Evolutionary conservation across 2,329 filamentous ascomycete genomes (phyloP), one percentile per base, ranked within the genome.

Genomic region (Aureobasidium leucospermi): DNA sequence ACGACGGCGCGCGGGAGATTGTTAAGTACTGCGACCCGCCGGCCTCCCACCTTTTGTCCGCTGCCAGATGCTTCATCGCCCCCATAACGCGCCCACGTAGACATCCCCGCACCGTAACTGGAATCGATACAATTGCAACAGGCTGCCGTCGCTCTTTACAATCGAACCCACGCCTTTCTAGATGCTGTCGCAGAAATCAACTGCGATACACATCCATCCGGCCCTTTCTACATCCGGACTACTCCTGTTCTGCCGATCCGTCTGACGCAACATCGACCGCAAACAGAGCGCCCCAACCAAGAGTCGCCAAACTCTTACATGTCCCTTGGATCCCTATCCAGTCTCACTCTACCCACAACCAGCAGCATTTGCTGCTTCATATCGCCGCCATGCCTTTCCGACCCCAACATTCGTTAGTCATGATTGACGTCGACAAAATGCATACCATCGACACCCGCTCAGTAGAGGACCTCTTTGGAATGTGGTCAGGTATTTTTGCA

Each of bases 391-490:
- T 97, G 93, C 90, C 90, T 77, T 85, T 89, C 71, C 83, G 84
- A 76, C 81, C 96, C 75, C 85, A 89, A 74, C 87, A 88, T 62
- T 89, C 93, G 69, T 89, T 97, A 72, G 81, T 97, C 70, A 91
- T 90, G 63, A 89, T 97, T 73, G 91, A 96, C 78, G 86, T 90
- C 65, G 89, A 87, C 71, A 88, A 93, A 67, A 92, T 99, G 73
- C 89, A 94, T 79, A 90, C 95, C 73, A 90, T 97, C 69, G 92
- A 97, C 76, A 96, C 93, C 1, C 83, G 87, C 66, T 96, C 96
- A 73, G 87, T 90, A 31, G 90, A 96, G 76, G 95, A 92, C 71
- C 84, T 97, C 55, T 95, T 94, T 77, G 92, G 89, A 79, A 95
- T 97, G 84, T 96, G 92, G 91, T 93, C 90, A 73, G 90, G 91